Conservation (phyloP, 305 asterid species). For the Fraxinus velutina region DNA sequence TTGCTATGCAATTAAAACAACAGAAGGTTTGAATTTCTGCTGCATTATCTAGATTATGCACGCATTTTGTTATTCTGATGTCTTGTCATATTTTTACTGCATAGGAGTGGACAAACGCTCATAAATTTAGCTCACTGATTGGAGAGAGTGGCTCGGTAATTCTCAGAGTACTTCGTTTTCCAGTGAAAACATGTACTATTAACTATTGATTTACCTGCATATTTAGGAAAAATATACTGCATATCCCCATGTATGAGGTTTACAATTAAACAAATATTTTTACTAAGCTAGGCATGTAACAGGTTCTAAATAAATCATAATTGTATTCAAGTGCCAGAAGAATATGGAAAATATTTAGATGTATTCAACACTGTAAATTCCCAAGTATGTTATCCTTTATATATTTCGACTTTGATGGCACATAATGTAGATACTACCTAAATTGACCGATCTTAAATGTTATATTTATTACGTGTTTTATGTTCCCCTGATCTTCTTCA, state of each 20-base stretch:
- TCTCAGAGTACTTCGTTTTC: neutral
- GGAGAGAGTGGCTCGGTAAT: constrained; percentile 38
- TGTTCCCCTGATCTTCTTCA: neutral
- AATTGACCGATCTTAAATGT: neutral
- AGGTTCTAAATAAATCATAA: constrained; percentile 1
- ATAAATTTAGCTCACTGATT: constrained; percentile 29
- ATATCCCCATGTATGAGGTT: neutral
- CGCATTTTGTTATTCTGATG: constrained; percentile 18
- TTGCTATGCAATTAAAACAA: constrained; percentile 42
- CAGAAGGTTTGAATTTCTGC: constrained; percentile 56
- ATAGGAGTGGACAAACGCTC: constrained; percentile 47
- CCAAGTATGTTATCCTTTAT: neutral
- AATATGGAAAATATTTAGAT: constrained; percentile 13
- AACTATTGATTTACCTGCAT: constrained; percentile 9
- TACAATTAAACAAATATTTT: neutral
- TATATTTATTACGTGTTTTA: neutral
- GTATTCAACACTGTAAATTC: neutral
- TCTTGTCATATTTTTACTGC: constrained; percentile 18
- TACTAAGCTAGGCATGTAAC: neutral
- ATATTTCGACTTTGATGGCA: neutral
- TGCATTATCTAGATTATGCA: constrained; percentile 23
- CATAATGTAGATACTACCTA: neutral
- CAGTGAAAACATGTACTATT: constrained; percentile 1
- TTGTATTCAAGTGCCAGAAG: neutral
- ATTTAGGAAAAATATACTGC: constrained; percentile 7